Percentiles rank a stretch among this genome's conserved stretches.
These are phyloP conservation scores for Fusarium sp. DNA, from an alignment of 2,329 filamentous ascomycete genomes.

Conservation along the genomic window DNA sequence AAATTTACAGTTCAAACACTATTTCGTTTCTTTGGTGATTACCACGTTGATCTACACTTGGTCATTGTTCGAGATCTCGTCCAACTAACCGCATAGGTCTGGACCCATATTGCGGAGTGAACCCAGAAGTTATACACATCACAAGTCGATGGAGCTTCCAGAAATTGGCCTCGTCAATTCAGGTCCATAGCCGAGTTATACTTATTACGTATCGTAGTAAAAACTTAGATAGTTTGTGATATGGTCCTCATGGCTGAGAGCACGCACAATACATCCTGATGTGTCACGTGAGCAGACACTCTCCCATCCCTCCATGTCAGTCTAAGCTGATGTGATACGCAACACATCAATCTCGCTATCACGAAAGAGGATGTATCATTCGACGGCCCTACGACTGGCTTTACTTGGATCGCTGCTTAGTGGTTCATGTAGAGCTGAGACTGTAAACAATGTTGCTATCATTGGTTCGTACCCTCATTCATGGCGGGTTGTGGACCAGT, in stretches of 20 bases:
- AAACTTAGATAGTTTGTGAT: not conserved
- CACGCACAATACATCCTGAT: not conserved
- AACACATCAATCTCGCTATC: not conserved
- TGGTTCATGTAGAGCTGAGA: constrained; percentile 14
- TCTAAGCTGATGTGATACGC: constrained; percentile 2
- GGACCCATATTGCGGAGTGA: not conserved
- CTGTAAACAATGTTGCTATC: constrained; percentile 53
- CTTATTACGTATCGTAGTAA: not conserved
- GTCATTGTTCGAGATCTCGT: too few relatives aligned
- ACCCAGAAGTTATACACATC: not conserved
- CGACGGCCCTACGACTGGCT: constrained; percentile 31
- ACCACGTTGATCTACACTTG: too few relatives aligned
- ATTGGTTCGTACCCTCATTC: constrained; percentile 50
- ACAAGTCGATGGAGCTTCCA: not conserved
- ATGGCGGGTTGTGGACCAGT: not conserved
- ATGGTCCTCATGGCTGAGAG: too few relatives aligned
- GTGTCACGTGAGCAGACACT: constrained; percentile 19
- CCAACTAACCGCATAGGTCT: not conserved
- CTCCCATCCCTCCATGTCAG: not conserved
- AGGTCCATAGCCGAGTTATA: not conserved
- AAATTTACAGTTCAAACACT: constrained; percentile 5
- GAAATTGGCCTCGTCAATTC: not conserved
- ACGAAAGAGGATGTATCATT: constrained; percentile 32
- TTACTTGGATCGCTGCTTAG: constrained; percentile 35
- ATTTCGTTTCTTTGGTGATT: not conserved